phyloP scores from a whole-genome alignment of 306 rosid species.

The Sindora glabra region DNA sequence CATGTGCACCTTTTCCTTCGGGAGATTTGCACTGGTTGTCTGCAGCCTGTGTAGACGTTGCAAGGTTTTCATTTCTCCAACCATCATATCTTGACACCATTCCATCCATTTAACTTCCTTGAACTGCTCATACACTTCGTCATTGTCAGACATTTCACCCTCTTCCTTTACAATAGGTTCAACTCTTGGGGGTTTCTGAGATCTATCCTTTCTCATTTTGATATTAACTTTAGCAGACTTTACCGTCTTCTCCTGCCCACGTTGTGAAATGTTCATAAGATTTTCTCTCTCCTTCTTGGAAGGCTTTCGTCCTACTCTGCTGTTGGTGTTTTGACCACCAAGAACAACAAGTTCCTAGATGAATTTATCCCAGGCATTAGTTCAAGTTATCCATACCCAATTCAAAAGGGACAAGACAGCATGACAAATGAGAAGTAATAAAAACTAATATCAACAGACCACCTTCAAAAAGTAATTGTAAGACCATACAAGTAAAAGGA shows the following conservation, averaged over 20 bases:
- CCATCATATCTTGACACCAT: conserved; percentile 98
- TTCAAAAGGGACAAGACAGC: not conserved
- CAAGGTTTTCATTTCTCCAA: conserved; percentile 72
- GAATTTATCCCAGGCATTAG: conserved; percentile 9
- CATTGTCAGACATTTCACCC: conserved; percentile 98
- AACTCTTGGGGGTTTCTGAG: conserved; percentile 52
- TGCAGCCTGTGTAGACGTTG: conserved; percentile 85
- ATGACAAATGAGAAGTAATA: conserved; percentile 2
- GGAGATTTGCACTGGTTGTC: conserved; percentile 86
- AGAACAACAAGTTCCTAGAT: conserved; percentile 77
- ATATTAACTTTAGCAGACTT: conserved; percentile 48
- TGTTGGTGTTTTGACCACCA: conserved; percentile 58
- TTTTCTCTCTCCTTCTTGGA: conserved; percentile 75
- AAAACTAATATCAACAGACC: not conserved
- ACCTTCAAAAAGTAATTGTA: too few species aligned
- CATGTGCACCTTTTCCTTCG: conserved; percentile 69
- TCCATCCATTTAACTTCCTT: conserved; percentile 99
- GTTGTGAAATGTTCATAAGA: conserved; percentile 35
- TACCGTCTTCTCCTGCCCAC: conserved; percentile 54
- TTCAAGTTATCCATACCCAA: not conserved
- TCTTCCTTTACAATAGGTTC: conserved; percentile 91
- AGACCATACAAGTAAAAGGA: too few species aligned
- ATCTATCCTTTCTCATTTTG: conserved; percentile 49
- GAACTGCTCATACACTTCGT: conserved; percentile 93
- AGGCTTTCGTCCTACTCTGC: conserved; percentile 64